Evolutionary conservation across 31 red algal genomes (phyloP), one percentile per base, ranked within the genome.

Genomic region (Odonthalia washingtoniensis): DNA sequence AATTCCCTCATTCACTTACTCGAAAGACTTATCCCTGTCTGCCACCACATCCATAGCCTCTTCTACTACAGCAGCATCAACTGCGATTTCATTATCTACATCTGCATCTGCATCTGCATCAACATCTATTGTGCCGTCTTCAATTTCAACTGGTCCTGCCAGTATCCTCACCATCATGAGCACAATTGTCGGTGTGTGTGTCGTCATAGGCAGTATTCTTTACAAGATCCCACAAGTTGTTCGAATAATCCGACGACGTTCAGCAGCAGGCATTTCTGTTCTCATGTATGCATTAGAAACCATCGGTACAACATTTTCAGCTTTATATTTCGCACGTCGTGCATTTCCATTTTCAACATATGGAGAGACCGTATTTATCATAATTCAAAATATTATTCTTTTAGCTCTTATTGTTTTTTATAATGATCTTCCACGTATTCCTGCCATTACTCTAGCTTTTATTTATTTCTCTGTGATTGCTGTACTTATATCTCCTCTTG

Each of bases 161-260:
- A 46, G 42, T 39, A 24, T 75, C 46, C 78, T 93, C 37, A 72
- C 77, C 12, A 30, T 93, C 38, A 28, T 88, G 62, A 88, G 82
- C 66, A 85, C 75, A 33, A 72, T 96, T 12, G 77, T 96, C 40
- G 93, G 94, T 65, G 84, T 87, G 57, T 69, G 83, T 65, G 94
- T 96, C 16, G 79, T 98, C 61, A 79, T 88, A 79, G 94, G 93
- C 46, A 96, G 94, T 69, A 45, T 91, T 21, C 70, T 96, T 39
- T 96, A 98, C 85, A 98, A 98, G 78, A 57, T 98, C 33, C 97
- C 97, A 24, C 97, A 98, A 66, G 65, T 96, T 0, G 36, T 88
- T 42, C 91, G 97, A 42, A 81, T 98, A 9, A 41, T 83, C 6
- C 63, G 75, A 3, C 72, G 72, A 1, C 73, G 80, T 18, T 93